A percentile compares a stretch with the other conserved stretches of the same genome.
phyloP scores from a whole-genome alignment of 2,329 filamentous ascomycete genomes.

The Penicillium sp. region DNA sequence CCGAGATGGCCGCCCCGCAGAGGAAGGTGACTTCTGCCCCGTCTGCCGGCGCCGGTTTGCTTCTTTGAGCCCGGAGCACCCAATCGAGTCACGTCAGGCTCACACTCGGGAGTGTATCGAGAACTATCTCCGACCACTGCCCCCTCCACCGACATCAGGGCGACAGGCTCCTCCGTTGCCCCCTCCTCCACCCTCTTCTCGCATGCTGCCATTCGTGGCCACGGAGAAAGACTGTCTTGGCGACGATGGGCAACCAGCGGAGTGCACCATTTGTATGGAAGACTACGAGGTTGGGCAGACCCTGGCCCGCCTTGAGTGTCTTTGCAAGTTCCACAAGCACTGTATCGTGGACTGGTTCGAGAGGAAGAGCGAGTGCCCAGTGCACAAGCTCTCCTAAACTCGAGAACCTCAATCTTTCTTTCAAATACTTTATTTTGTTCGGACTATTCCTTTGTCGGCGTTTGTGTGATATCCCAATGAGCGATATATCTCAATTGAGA shows the following conservation, averaged over 20 bases:
- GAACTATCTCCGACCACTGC: conserved; percentile 28
- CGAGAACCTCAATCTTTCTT: not conserved
- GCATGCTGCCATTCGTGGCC: conserved; percentile 54
- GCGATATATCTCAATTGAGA: not conserved
- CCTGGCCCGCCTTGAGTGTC: conserved; percentile 62
- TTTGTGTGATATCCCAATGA: conserved; percentile 12
- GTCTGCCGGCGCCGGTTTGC: conserved; percentile 47
- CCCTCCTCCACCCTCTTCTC: conserved; percentile 28
- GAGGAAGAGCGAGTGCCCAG: conserved; percentile 61
- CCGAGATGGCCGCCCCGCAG: conserved; percentile 19
- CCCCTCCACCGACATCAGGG: conserved; percentile 18
- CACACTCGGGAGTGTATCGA: conserved; percentile 50
- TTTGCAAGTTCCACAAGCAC: conserved; percentile 64
- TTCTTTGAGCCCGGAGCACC: conserved; percentile 38
- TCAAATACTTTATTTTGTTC: conserved; percentile 11
- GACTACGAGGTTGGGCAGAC: conserved; percentile 63
- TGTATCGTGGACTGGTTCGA: conserved; percentile 66
- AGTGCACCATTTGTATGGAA: conserved; percentile 67
- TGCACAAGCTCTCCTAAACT: conserved; percentile 51
- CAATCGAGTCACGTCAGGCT: conserved; percentile 45
- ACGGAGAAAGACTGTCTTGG: conserved; percentile 66
- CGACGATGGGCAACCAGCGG: conserved; percentile 54
- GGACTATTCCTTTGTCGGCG: not conserved
- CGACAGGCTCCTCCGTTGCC: conserved; percentile 21
- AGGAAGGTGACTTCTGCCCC: conserved; percentile 51